Evolutionary conservation across 176 grass and related monocot species (phyloP).

Genomic region (Oryza glumipatula): DNA sequence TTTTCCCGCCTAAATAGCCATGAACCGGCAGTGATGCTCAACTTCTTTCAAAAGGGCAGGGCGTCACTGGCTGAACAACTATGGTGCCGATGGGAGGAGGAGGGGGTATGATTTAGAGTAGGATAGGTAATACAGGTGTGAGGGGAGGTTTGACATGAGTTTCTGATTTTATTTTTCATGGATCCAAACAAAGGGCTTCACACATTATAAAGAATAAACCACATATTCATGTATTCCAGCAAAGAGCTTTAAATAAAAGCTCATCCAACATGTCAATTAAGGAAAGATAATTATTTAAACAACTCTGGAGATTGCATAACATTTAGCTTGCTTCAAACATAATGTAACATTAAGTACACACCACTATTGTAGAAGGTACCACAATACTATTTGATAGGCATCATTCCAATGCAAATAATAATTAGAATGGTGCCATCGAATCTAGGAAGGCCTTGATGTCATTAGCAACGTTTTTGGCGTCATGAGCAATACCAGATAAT

Average conservation of each 20-base stretch:
- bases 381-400: background rate
- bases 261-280: background rate
- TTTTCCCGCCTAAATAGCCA: too few species aligned
- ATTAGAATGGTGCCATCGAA: background rate
- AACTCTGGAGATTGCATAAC: background rate
- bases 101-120: too few species aligned
- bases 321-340: background rate
- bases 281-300: background rate
- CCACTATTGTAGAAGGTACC: background rate
- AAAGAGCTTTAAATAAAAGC: background rate
- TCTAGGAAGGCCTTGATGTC: constrained; percentile 51
- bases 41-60: too few species aligned
- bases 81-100: too few species aligned
- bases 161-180: too few species aligned
- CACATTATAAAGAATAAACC: too few species aligned
- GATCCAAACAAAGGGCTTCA: too few species aligned
- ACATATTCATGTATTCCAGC: too few species aligned
- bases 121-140: too few species aligned
- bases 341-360: background rate
- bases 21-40: too few species aligned
- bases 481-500: constrained; percentile 49
- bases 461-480: constrained; percentile 51
- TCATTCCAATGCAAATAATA: background rate
- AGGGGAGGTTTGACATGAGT: too few species aligned
- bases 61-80: too few species aligned